Conservation (phyloP, 2,329 filamentous ascomycete species). For the Paraphaeosphaeria sporulosa region DNA sequence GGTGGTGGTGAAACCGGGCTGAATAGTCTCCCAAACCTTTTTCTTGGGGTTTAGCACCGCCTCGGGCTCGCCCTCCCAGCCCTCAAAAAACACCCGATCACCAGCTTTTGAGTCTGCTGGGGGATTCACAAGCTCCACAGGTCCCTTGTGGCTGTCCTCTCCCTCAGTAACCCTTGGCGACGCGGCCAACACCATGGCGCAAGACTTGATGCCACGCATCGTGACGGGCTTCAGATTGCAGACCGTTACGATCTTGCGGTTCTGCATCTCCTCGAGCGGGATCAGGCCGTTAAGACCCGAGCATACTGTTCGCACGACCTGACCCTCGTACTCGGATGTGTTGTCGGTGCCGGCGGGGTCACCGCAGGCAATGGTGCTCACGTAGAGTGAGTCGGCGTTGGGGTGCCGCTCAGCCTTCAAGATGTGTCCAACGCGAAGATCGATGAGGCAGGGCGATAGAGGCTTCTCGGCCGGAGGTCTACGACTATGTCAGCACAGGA, state of each 20-base stretch:
- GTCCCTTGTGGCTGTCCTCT: slow-evolving; percentile 83
- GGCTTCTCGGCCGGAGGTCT: slow-evolving; percentile 71
- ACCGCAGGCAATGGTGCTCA: slow-evolving; percentile 94
- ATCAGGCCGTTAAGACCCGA: slow-evolving; percentile 94
- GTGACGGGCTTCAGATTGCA: slow-evolving; percentile 99
- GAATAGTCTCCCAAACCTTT: slow-evolving; percentile 97
- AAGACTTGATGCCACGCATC: slow-evolving; percentile 87
- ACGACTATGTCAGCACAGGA: slow-evolving; percentile 33
- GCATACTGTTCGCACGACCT: slow-evolving; percentile 93
- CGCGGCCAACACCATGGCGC: slow-evolving; percentile 93
- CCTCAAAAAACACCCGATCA: slow-evolving; percentile 90
- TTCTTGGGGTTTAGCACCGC: slow-evolving; percentile 97
- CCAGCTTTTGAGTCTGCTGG: slow-evolving; percentile 81
- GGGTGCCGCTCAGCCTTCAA: slow-evolving; percentile 95
- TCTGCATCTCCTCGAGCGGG: slow-evolving; percentile 95
- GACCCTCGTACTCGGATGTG: slow-evolving; percentile 88
- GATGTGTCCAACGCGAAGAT: slow-evolving; percentile 96
- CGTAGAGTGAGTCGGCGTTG: slow-evolving; percentile 93
- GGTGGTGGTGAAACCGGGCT: slow-evolving; percentile 94
- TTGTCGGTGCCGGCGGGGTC: slow-evolving; percentile 86
- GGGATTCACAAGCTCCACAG: slow-evolving; percentile 89
- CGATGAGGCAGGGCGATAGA: slow-evolving; percentile 84
- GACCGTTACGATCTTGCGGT: slow-evolving; percentile 91
- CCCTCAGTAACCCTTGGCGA: slow-evolving; percentile 84
- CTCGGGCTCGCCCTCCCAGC: slow-evolving; percentile 93